These are phyloP conservation scores for Canavalia ensiformis DNA, from an alignment of 306 rosid species.

Conservation along the genomic window DNA sequence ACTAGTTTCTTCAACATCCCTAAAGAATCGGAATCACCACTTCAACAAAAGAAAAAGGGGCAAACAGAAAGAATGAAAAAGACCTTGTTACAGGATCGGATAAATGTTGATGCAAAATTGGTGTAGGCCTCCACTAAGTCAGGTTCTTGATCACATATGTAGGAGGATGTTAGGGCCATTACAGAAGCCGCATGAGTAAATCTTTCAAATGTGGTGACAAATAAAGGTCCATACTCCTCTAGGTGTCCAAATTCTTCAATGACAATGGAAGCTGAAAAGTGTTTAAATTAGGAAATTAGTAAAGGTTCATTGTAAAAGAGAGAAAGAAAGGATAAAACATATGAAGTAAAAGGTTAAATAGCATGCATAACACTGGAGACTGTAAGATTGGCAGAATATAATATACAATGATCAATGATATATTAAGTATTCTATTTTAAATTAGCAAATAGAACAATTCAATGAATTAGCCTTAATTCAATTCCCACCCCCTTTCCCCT, in stretches of 20 bases:
- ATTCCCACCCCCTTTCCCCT: not conserved
- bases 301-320: slow-evolving; percentile 28
- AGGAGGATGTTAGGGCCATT: slow-evolving; percentile 92
- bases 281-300: slow-evolving; percentile 39
- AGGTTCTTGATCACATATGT: slow-evolving; percentile 98
- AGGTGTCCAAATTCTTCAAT: slow-evolving; percentile 91
- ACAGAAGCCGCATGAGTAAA: slow-evolving; percentile 87
- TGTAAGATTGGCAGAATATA: slow-evolving; percentile 17
- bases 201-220: slow-evolving; percentile 87
- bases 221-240: slow-evolving; percentile 82
- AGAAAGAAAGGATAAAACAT: not conserved
- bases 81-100: slow-evolving; percentile 86
- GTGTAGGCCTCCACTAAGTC: slow-evolving; percentile 97
- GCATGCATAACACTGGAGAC: not conserved
- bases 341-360: not conserved
- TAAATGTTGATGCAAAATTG: slow-evolving; percentile 86
- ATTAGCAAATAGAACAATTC: not conserved
- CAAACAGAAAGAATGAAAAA: slow-evolving; percentile 26
- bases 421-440: not conserved
- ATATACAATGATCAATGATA: not conserved
- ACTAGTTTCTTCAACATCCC: slow-evolving; percentile 32
- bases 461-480: not conserved
- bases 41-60: not conserved
- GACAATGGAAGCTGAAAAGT: slow-evolving; percentile 87
- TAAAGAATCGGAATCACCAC: slow-evolving; percentile 10